These are phyloP conservation scores for Grosmannia huntii DNA, from an alignment of 2,329 filamentous ascomycete genomes.

Conservation along the genomic window DNA sequence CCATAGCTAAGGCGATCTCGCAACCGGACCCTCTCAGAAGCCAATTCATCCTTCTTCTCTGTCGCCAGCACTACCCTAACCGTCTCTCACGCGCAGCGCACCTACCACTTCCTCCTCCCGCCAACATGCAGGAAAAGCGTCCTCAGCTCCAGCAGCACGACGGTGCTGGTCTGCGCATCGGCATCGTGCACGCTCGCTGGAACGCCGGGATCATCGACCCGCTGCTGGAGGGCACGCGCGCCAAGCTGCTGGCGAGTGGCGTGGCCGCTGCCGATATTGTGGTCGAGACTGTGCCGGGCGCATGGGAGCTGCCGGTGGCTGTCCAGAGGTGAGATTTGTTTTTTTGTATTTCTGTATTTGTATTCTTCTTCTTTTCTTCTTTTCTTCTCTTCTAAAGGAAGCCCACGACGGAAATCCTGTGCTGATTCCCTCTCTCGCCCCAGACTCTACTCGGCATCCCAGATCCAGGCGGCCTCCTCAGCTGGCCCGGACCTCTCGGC, in stretches of 20 bases:
- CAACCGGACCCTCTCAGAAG: no score
- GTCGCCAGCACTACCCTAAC: no score
- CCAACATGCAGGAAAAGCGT: slow-evolving; percentile 37
- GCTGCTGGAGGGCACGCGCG: slow-evolving; percentile 68
- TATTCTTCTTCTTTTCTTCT: no score
- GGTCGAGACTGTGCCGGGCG: slow-evolving; percentile 79
- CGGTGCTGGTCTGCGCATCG: slow-evolving; percentile 69
- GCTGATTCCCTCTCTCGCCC: not conserved
- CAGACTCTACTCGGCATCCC: slow-evolving; percentile 74
- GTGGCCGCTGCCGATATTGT: slow-evolving; percentile 83
- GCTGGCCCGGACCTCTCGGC: slow-evolving; percentile 51
- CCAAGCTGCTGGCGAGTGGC: slow-evolving; percentile 63
- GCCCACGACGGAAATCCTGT: no score
- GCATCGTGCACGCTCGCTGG: slow-evolving; percentile 94
- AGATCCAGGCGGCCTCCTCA: slow-evolving; percentile 61
- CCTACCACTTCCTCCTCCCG: not conserved
- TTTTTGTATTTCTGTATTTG: not conserved
- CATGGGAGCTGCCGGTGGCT: slow-evolving; percentile 87
- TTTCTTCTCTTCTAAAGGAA: no score
- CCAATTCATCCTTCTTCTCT: no score
- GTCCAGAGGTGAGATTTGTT: slow-evolving; percentile 55
- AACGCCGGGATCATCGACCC: slow-evolving; percentile 80
- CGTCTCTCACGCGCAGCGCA: no score
- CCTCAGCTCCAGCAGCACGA: slow-evolving; percentile 46
- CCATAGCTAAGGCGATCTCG: no score